Conservation (phyloP, 108 stramenopile genomes). For the Skeletonema menzelii region DNA sequence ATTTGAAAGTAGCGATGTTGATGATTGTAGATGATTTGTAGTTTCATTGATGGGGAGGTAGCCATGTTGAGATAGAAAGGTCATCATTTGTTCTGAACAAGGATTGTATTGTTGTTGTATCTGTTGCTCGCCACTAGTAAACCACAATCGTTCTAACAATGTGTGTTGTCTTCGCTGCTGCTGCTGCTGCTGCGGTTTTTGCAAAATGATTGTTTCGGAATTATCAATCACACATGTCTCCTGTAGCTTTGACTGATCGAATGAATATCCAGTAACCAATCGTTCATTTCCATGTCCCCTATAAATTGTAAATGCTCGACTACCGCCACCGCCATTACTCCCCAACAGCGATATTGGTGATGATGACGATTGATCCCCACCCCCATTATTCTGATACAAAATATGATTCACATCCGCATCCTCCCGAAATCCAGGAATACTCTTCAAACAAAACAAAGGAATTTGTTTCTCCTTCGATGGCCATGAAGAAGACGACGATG, state of each 20-base stretch:
- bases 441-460: slow-evolving; percentile 33
- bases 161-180: neutral
- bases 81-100: slow-evolving; percentile 14
- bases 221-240: neutral
- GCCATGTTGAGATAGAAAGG: slow-evolving; percentile 17
- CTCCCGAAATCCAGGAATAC: slow-evolving; percentile 48
- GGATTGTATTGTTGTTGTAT: neutral
- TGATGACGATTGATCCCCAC: neutral
- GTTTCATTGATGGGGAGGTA: slow-evolving; percentile 6
- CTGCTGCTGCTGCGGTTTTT: neutral
- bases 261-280: slow-evolving; percentile 12
- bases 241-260: neutral
- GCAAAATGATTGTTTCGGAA: neutral
- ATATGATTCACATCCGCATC: slow-evolving; percentile 65
- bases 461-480: neutral
- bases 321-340: neutral
- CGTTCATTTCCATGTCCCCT: slow-evolving; percentile 6
- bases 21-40: slow-evolving; percentile 1
- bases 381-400: slow-evolving; percentile 12
- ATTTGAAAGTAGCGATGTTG: slow-evolving; percentile 8
- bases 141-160: neutral
- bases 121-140: neutral
- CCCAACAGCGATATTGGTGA: no score
- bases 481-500: neutral
- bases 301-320: slow-evolving; percentile 35